These are phyloP conservation scores for Leishmania tarentolae DNA, from an alignment of 208 protist species.

Conservation along the genomic window DNA sequence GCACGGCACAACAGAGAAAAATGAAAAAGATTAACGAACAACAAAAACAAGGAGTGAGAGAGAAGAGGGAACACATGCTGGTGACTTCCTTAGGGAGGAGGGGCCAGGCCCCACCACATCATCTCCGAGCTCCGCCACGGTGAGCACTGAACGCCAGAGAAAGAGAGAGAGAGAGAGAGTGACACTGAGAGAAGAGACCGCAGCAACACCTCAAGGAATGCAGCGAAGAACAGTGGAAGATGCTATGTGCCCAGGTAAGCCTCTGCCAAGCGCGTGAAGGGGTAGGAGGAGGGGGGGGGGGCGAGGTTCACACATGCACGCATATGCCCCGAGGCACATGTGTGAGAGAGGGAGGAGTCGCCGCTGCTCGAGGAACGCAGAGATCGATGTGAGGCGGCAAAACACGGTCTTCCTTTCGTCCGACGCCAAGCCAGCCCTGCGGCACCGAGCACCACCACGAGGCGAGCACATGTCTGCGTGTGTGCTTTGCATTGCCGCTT, in stretches of 20 bases:
- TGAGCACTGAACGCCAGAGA: neutral
- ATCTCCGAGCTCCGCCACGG: neutral
- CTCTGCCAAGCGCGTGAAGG: neutral
- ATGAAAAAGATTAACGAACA: neutral
- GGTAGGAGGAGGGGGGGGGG: too few relatives aligned
- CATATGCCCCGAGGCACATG: neutral
- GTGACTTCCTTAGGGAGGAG: neutral
- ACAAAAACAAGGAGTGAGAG: neutral
- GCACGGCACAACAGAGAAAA: neutral
- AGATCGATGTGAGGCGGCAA: neutral
- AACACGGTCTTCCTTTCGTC: neutral
- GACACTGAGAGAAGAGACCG: neutral
- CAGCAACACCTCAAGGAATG: neutral
- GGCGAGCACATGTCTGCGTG: neutral
- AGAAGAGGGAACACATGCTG: neutral
- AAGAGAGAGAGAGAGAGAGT: slow-evolving; percentile 1
- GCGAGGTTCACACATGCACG: neutral
- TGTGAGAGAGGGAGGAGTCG: slow-evolving; percentile 2
- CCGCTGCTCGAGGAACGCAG: neutral
- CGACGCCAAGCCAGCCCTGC: neutral
- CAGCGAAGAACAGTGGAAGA: neutral
- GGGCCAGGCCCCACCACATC: neutral
- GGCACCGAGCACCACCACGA: neutral
- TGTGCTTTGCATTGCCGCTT: too few relatives aligned
- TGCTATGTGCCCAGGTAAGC: neutral